phyloP scores from a whole-genome alignment of 1,284 basidiomycete species.

The Microbotryum saponariae region DNA sequence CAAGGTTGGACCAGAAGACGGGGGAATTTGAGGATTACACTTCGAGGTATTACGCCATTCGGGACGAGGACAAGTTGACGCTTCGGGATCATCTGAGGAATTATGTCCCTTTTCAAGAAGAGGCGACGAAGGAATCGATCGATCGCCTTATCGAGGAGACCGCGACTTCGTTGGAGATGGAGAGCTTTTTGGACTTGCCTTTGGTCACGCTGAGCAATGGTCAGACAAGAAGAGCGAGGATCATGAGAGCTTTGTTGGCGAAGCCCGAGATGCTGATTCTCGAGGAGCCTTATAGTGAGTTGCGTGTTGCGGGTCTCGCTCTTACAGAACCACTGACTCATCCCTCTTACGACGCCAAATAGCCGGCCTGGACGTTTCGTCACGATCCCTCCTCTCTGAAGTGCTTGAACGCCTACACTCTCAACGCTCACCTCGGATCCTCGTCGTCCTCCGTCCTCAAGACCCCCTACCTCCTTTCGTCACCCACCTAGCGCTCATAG shows the following conservation, averaged over 20 bases:
- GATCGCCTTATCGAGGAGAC: slow-evolving; percentile 41
- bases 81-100: slow-evolving; percentile 54
- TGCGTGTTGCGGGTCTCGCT: no score
- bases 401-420: slow-evolving; percentile 57
- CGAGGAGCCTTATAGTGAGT: slow-evolving; percentile 68
- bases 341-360: no score
- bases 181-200: slow-evolving; percentile 65
- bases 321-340: no score
- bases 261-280: slow-evolving; percentile 65
- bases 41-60: slow-evolving; percentile 73
- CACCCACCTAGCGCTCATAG: slow-evolving; percentile 58
- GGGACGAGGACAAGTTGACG: slow-evolving; percentile 70
- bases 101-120: not conserved
- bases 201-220: slow-evolving; percentile 80
- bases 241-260: slow-evolving; percentile 66
- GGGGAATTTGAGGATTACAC: slow-evolving; percentile 86
- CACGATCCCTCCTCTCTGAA: slow-evolving; percentile 50
- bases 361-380: slow-evolving; percentile 57
- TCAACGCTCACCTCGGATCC: slow-evolving; percentile 48
- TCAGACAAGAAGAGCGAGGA: slow-evolving; percentile 78
- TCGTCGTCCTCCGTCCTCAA: slow-evolving; percentile 71
- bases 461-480: slow-evolving; percentile 78
- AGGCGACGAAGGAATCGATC: not conserved
- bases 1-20: slow-evolving; percentile 42
- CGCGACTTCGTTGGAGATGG: slow-evolving; percentile 35